Percentiles rank a stretch among this genome's conserved stretches.
phyloP scores from a whole-genome alignment of 345 rosid species.

The Melaleuca quinquenervia region DNA sequence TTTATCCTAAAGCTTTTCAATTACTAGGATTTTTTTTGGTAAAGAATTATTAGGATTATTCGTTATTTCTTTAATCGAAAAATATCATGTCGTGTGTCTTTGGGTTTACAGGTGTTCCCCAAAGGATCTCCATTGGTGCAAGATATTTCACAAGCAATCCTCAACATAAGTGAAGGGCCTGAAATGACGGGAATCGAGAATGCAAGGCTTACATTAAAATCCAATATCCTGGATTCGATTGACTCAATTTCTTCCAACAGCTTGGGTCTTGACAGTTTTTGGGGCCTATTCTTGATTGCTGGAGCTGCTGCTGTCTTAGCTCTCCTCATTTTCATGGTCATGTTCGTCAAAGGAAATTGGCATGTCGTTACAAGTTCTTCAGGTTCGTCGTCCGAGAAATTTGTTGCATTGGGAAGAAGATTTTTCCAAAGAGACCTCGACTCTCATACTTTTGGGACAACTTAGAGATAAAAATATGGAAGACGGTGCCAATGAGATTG shows the following conservation, averaged over 20 bases:
- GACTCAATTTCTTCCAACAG: neutral
- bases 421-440: neutral
- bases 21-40: too few relatives aligned
- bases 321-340: neutral
- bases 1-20: neutral
- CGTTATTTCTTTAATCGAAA: neutral
- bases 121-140: neutral
- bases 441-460: neutral
- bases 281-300: neutral
- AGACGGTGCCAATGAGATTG: neutral
- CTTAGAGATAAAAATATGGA: neutral
- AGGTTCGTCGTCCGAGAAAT: neutral
- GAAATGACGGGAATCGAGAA: neutral
- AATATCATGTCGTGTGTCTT: neutral
- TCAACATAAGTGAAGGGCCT: neutral
- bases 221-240: neutral
- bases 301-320: neutral
- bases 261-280: neutral
- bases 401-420: neutral
- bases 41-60: too few relatives aligned
- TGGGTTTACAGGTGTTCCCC: neutral
- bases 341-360: neutral
- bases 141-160: neutral
- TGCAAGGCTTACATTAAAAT: neutral
- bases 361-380: neutral